Percentiles rank a stretch among this genome's conserved stretches.
These are phyloP conservation scores for Umbellularia californica DNA, from an alignment of 164 flowering plant species.

Conservation along the genomic window DNA sequence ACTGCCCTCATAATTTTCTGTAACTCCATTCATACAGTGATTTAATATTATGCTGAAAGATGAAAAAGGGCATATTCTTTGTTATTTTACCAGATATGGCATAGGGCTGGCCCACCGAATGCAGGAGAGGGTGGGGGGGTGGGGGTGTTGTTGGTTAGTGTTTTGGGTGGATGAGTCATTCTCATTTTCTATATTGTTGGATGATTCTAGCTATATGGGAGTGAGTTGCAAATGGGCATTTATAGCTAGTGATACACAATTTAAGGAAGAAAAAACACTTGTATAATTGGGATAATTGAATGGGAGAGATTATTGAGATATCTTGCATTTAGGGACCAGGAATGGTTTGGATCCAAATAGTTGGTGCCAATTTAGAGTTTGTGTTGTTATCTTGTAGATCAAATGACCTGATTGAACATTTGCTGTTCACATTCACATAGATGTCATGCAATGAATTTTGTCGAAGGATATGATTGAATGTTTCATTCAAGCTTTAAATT, in stretches of 20 bases:
- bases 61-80: too few relatives aligned
- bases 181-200: neutral
- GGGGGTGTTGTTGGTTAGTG: neutral
- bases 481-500: neutral
- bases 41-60: too few relatives aligned
- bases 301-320: neutral
- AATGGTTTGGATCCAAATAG: neutral
- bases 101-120: too few relatives aligned
- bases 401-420: neutral
- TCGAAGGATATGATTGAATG: neutral
- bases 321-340: neutral
- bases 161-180: too few relatives aligned
- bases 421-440: neutral
- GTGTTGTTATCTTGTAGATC: neutral
- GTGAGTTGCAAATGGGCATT: neutral
- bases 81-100: too few relatives aligned
- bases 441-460: neutral
- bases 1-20: neutral
- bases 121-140: too few relatives aligned
- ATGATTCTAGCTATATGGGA: neutral
- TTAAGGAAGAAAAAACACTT: neutral
- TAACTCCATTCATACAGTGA: neutral
- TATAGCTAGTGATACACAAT: neutral
- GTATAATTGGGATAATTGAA: neutral
- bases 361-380: neutral